Evolutionary conservation across 805 yeast genomes (phyloP).

Genomic region (Kuraishia ogatae): DNA sequence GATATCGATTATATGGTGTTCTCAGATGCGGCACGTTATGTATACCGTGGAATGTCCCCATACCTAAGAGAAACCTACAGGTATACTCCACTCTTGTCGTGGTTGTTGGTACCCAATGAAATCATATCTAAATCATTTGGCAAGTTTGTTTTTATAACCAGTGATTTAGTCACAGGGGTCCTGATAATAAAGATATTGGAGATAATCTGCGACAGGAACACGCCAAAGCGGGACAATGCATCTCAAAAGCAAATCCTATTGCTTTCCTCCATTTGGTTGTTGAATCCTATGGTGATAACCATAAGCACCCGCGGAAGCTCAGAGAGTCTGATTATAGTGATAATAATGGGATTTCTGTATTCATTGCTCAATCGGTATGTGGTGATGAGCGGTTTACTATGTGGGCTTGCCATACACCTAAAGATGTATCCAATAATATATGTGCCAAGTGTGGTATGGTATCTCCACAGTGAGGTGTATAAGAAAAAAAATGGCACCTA

Average conservation of each 20-base stretch:
- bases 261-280: slow-evolving; percentile 58
- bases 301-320: slow-evolving; percentile 92
- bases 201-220: slow-evolving; percentile 5
- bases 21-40: slow-evolving; percentile 80
- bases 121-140: slow-evolving; percentile 57
- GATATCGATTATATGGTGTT: slow-evolving; percentile 93
- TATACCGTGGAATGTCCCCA: slow-evolving; percentile 54
- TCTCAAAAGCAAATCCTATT: slow-evolving; percentile 26
- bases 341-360: slow-evolving; percentile 55
- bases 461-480: slow-evolving; percentile 14
- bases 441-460: slow-evolving; percentile 58
- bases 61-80: slow-evolving; percentile 82
- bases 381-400: slow-evolving; percentile 33
- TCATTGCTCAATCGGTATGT: slow-evolving; percentile 26
- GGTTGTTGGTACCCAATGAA: slow-evolving; percentile 70
- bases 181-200: slow-evolving; percentile 38
- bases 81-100: slow-evolving; percentile 85
- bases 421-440: slow-evolving; percentile 90
- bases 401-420: slow-evolving; percentile 82
- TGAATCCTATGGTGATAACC: slow-evolving; percentile 92
- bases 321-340: slow-evolving; percentile 78
- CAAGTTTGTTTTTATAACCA: slow-evolving; percentile 62
- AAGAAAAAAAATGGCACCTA: no score
- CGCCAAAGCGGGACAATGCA: slow-evolving; percentile 13
- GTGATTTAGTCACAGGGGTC: slow-evolving; percentile 78